Conservation (phyloP, 805 yeast genomes). For the Sugiyamaella mastotermitis region DNA sequence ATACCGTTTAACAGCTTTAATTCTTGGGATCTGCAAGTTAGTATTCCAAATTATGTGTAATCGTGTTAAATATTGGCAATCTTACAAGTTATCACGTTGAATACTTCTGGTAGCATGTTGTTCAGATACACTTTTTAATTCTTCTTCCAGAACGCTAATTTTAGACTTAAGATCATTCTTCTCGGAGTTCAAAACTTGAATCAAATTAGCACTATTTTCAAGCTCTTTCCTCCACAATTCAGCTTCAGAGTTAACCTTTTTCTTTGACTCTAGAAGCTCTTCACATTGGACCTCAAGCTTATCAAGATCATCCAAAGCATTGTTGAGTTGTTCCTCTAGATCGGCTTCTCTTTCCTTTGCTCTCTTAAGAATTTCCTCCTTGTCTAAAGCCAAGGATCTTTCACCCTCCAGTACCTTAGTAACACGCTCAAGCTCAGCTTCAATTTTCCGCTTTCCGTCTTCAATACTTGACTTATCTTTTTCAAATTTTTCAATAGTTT, state of each 20-base stretch:
- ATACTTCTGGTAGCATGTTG: constrained; percentile 13
- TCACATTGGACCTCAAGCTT: constrained; percentile 27
- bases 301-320: constrained; percentile 29
- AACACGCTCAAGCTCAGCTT: constrained; percentile 26
- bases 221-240: constrained; percentile 31
- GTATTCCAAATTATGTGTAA: constrained; percentile 1
- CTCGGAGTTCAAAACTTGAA: constrained; percentile 32
- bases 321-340: constrained; percentile 27
- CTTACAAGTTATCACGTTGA: constrained; percentile 17
- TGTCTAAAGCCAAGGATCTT: constrained; percentile 38
- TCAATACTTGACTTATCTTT: constrained; percentile 26
- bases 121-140: constrained; percentile 21
- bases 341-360: constrained; percentile 38
- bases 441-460: constrained; percentile 21
- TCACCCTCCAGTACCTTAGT: constrained; percentile 36
- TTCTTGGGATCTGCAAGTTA: constrained; percentile 16
- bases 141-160: constrained; percentile 29
- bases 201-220: constrained; percentile 30
- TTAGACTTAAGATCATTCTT: constrained; percentile 27
- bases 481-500: constrained; percentile 21
- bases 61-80: neutral
- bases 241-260: constrained; percentile 28
- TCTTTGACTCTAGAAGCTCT: constrained; percentile 29
- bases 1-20: constrained; percentile 18
- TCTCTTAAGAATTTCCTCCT: constrained; percentile 40